Conservation (phyloP, 1,139 yeast species). For the Barnettozyma hawaiiensis region DNA sequence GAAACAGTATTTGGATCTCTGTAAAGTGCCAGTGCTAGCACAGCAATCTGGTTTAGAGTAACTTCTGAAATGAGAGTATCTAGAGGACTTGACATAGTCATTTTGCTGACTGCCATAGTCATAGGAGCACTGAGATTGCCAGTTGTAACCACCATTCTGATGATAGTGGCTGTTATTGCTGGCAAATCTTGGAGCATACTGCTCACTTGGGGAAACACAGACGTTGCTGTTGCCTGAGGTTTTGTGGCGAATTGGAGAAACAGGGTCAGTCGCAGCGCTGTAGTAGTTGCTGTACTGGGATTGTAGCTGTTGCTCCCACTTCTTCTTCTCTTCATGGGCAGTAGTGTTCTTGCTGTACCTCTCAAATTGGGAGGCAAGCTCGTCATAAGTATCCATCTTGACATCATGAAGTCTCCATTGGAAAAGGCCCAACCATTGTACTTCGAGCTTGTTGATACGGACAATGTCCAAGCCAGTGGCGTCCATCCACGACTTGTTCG, state of each 20-base stretch:
- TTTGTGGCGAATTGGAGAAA: conserved; percentile 18
- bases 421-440: conserved; percentile 54
- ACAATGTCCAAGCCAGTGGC: conserved; percentile 75
- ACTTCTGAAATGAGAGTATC: conserved; percentile 14
- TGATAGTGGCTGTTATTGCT: conserved; percentile 8
- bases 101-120: conserved; percentile 13
- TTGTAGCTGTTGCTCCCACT: conserved; percentile 13
- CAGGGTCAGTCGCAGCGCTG: conserved; percentile 16
- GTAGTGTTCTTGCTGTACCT: conserved; percentile 21
- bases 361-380: conserved; percentile 19
- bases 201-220: conserved; percentile 17
- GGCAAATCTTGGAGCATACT: conserved; percentile 9
- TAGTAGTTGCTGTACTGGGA: conserved; percentile 14
- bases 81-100: conserved; percentile 10
- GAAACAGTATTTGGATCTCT: conserved; percentile 18
- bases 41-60: conserved; percentile 22
- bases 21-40: conserved; percentile 22
- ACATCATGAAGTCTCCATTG: conserved; percentile 31
- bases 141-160: conserved; percentile 2
- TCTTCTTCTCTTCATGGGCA: conserved; percentile 16
- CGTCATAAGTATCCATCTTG: conserved; percentile 22
- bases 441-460: conserved; percentile 62
- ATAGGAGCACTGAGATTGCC: conserved; percentile 8
- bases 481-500: conserved; percentile 91
- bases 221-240: conserved; percentile 9